Percentiles rank a stretch among this genome's conserved stretches.
These are phyloP conservation scores for Penicillium waksmanii DNA, from an alignment of 495 filamentous ascomycete species.

Conservation along the genomic window DNA sequence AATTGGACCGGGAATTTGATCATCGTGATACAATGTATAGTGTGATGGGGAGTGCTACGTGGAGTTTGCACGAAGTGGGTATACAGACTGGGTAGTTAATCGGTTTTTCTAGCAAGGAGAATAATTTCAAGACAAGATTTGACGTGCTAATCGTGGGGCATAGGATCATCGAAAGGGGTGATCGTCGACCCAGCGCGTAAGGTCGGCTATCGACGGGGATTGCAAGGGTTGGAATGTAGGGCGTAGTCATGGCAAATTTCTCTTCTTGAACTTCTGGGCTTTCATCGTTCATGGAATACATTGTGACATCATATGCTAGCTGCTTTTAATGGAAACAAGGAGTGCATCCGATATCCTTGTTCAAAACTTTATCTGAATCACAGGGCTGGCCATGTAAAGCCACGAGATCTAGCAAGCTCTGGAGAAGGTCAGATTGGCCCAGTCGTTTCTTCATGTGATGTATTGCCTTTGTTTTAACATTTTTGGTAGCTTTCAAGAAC, in stretches of 20 bases:
- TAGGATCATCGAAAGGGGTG: slow-evolving; percentile 17
- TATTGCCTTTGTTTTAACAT: neutral
- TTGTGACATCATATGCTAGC: slow-evolving; percentile 1
- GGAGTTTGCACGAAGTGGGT: neutral
- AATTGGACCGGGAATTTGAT: slow-evolving; percentile 10
- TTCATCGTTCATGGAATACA: neutral
- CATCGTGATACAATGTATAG: slow-evolving; percentile 1
- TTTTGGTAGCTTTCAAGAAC: neutral
- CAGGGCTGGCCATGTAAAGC: neutral
- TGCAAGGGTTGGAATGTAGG: slow-evolving; percentile 21
- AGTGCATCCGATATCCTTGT: neutral
- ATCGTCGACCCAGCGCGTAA: neutral
- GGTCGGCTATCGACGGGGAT: slow-evolving; percentile 18
- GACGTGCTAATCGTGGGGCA: slow-evolving; percentile 27
- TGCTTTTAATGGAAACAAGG: neutral
- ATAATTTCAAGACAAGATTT: slow-evolving; percentile 8
- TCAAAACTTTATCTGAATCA: neutral
- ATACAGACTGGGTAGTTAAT: neutral
- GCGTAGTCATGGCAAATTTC: neutral
- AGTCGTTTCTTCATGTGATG: neutral
- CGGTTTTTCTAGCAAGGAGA: neutral
- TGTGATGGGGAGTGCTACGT: neutral
- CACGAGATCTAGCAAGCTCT: neutral
- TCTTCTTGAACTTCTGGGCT: neutral
- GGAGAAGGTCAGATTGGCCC: neutral